These are phyloP conservation scores for Metschnikowia colocasiae DNA, from an alignment of 805 yeast genomes.

Conservation along the genomic window DNA sequence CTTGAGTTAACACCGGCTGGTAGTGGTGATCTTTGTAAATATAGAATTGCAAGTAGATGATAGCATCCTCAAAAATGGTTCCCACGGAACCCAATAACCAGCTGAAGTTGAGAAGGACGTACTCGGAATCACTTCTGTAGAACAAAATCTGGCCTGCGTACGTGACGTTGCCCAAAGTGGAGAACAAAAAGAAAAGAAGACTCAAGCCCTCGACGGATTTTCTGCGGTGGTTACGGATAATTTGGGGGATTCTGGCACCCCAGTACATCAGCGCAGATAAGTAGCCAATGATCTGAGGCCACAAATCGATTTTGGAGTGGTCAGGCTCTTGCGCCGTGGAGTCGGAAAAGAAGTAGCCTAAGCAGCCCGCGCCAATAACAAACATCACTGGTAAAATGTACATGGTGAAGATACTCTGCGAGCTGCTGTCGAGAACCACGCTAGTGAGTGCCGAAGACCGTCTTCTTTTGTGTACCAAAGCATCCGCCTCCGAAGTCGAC, in stretches of 20 bases:
- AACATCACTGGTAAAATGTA: constrained; percentile 58
- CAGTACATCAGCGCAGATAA: constrained; percentile 63
- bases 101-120: constrained; percentile 59
- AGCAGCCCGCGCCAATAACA: constrained; percentile 58
- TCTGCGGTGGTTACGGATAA: constrained; percentile 70
- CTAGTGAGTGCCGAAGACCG: constrained; percentile 52
- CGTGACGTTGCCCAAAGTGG: constrained; percentile 71
- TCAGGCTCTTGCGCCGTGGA: constrained; percentile 20
- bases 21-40: constrained; percentile 42
- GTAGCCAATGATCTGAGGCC: constrained; percentile 70
- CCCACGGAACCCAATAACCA: constrained; percentile 81
- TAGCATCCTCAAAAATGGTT: constrained; percentile 64
- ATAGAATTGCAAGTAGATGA: constrained; percentile 67
- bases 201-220: constrained; percentile 85
- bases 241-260: constrained; percentile 76
- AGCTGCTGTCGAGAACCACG: constrained; percentile 45
- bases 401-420: constrained; percentile 44
- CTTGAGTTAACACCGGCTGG: constrained; percentile 2
- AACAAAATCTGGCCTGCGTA: constrained; percentile 70
- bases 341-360: constrained; percentile 53
- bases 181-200: constrained; percentile 69
- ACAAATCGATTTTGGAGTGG: constrained; percentile 36
- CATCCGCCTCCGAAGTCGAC: constrained; percentile 16
- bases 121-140: constrained; percentile 58
- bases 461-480: constrained; percentile 38